A percentile compares a stretch with the other conserved stretches of the same genome.
Conservation (phyloP, 2,329 filamentous ascomycete species). For the Calycina herbarum region DNA sequence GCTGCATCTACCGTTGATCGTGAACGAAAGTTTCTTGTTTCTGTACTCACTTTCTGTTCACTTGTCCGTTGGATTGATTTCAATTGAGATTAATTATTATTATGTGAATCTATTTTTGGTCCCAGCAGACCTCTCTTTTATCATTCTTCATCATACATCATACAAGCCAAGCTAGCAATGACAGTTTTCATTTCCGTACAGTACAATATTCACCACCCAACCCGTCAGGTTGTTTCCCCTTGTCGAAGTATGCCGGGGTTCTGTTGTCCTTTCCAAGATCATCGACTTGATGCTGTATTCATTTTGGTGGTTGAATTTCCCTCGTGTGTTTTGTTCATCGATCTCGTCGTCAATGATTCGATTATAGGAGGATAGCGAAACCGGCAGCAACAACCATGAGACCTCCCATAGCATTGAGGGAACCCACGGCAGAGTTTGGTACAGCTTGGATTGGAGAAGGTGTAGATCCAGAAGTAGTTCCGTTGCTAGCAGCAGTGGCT, state of each 20-base stretch:
- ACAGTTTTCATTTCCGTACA: not conserved
- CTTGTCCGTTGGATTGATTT: no score
- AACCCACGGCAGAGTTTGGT: not conserved
- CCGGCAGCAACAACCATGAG: slow-evolving; percentile 19
- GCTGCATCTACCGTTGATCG: no score
- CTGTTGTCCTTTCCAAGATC: slow-evolving; percentile 1
- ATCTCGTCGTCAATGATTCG: not conserved
- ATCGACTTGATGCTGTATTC: not conserved
- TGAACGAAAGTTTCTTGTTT: no score
- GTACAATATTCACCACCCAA: not conserved
- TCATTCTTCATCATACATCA: not conserved
- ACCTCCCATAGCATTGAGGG: slow-evolving; percentile 7
- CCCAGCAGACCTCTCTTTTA: no score
- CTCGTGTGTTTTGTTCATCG: not conserved
- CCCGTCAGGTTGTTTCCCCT: not conserved
- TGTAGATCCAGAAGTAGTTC: slow-evolving; percentile 6
- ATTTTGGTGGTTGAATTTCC: no score
- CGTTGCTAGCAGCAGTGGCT: slow-evolving; percentile 2
- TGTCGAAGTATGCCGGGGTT: not conserved
- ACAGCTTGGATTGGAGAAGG: slow-evolving; percentile 8
- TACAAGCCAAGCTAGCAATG: not conserved
- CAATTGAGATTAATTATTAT: no score
- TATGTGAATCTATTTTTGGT: no score
- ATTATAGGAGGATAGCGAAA: slow-evolving; percentile 21
- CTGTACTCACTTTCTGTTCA: no score